Conservation (phyloP, 2,329 filamentous ascomycete genomes). For the Aspergillus eucalypticola region DNA sequence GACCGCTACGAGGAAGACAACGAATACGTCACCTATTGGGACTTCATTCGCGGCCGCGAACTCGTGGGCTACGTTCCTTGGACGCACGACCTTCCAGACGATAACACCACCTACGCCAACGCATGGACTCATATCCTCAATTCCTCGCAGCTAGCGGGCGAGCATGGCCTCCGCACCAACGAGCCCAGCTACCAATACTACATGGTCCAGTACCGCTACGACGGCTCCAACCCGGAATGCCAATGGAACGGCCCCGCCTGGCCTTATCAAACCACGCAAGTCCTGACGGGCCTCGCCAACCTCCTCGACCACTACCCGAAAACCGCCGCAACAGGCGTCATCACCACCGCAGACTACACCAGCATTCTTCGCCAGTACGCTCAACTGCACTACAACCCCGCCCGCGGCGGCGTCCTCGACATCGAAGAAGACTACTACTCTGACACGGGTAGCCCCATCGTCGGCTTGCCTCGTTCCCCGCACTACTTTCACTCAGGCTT, state of each 20-base stretch:
- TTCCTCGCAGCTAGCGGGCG: conserved; percentile 34
- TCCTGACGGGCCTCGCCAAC: conserved; percentile 44
- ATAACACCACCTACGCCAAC: conserved; percentile 38
- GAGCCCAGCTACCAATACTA: conserved; percentile 49
- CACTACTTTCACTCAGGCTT: conserved; percentile 52
- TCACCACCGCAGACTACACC: conserved; percentile 37
- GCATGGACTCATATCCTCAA: conserved; percentile 33
- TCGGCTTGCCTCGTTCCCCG: conserved; percentile 44
- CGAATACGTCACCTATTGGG: conserved; percentile 35
- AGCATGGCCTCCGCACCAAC: conserved; percentile 44
- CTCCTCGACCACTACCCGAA: conserved; percentile 46
- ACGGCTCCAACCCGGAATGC: conserved; percentile 39
- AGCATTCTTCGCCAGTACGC: conserved; percentile 42
- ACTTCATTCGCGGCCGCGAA: conserved; percentile 46
- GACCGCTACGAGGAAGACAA: conserved; percentile 45
- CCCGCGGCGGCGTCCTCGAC: conserved; percentile 33
- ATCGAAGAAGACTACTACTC: conserved; percentile 49
- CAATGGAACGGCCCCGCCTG: conserved; percentile 51
- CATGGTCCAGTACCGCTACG: conserved; percentile 41
- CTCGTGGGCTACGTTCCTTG: conserved; percentile 48
- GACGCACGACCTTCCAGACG: conserved; percentile 46
- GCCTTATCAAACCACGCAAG: conserved; percentile 48
- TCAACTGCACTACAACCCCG: conserved; percentile 41
- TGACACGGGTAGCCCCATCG: conserved; percentile 44
- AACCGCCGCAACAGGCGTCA: conserved; percentile 16